Evolutionary conservation across 306 rosid species (phyloP).

Genomic region (Boehmeria nivea): DNA sequence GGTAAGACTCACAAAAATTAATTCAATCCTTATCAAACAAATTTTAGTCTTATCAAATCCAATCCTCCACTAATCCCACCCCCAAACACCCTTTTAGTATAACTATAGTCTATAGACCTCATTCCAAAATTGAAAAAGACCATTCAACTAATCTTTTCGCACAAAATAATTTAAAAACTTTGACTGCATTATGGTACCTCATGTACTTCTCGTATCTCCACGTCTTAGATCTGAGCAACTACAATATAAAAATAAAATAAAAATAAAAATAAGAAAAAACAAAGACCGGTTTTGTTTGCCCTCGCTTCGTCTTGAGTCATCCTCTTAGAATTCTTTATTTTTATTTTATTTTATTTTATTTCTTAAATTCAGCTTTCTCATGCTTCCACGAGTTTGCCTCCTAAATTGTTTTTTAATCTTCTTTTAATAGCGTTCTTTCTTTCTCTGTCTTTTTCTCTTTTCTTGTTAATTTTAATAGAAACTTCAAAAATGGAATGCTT

Average conservation of each 20-base stretch:
- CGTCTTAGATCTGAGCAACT: constrained; percentile 57
- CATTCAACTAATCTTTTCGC: not conserved
- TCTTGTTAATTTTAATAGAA: not conserved
- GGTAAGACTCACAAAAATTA: too few species aligned
- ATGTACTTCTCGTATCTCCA: constrained; percentile 46
- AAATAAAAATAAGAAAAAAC: constrained; percentile 16
- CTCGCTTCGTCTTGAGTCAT: constrained; percentile 17
- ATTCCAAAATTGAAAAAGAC: not conserved
- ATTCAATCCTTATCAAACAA: too few species aligned
- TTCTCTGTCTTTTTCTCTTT: constrained; percentile 13
- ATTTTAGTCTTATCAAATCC: too few species aligned
- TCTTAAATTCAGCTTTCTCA: constrained; percentile 6
- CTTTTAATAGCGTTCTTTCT: constrained; percentile 14
- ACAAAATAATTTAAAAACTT: constrained; percentile 4
- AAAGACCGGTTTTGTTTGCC: constrained; percentile 26
- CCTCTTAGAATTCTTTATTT: not conserved
- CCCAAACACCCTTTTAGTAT: too few species aligned
- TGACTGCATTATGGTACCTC: constrained; percentile 30
- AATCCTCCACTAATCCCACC: too few species aligned
- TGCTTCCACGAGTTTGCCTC: constrained; percentile 22
- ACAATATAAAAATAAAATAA: not conserved
- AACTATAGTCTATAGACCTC: too few species aligned
- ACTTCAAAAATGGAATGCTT: constrained; percentile 14
- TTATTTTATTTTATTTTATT: not conserved
- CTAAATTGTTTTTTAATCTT: constrained; percentile 13